Conservation (phyloP, 2,329 filamentous ascomycete species). For the Leptographium lundbergii region DNA sequence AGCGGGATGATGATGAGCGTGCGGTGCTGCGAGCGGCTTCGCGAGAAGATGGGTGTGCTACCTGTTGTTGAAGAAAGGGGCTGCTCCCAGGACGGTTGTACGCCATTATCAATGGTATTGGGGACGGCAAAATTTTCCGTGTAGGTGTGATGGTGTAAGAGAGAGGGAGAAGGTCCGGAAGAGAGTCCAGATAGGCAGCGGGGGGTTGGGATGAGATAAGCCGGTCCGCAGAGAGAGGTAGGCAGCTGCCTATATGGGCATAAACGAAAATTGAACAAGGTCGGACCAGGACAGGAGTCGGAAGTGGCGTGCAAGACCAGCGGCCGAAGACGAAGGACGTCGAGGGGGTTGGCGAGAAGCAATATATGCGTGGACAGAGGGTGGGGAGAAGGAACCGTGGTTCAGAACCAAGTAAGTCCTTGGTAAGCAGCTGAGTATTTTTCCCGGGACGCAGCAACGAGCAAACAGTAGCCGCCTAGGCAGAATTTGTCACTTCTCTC, state of each 20-base stretch:
- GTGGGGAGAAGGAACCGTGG: too few relatives aligned
- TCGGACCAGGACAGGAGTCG: too few relatives aligned
- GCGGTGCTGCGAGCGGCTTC: neutral
- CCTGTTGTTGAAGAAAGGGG: conserved; percentile 21
- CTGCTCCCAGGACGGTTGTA: conserved; percentile 15
- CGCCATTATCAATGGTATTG: conserved; percentile 15
- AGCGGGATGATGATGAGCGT: neutral
- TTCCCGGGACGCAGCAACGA: too few relatives aligned
- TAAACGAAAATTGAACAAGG: too few relatives aligned
- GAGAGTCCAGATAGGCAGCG: neutral
- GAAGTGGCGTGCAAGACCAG: too few relatives aligned
- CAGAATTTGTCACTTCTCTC: neutral
- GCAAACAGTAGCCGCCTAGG: too few relatives aligned
- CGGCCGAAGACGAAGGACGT: too few relatives aligned
- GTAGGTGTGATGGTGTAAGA: neutral
- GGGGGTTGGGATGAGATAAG: neutral
- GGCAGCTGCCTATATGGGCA: too few relatives aligned
- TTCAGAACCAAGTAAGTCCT: too few relatives aligned
- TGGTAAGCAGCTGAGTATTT: too few relatives aligned
- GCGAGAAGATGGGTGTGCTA: conserved; percentile 11
- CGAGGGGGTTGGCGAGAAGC: neutral
- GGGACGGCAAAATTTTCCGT: neutral
- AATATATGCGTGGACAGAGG: neutral
- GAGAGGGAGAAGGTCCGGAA: neutral
- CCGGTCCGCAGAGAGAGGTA: neutral